Evolutionary conservation across 371 early-diverging fungal genomes (phyloP), one percentile per base, ranked within the genome.

Genomic region (Enteropsectra breve): DNA sequence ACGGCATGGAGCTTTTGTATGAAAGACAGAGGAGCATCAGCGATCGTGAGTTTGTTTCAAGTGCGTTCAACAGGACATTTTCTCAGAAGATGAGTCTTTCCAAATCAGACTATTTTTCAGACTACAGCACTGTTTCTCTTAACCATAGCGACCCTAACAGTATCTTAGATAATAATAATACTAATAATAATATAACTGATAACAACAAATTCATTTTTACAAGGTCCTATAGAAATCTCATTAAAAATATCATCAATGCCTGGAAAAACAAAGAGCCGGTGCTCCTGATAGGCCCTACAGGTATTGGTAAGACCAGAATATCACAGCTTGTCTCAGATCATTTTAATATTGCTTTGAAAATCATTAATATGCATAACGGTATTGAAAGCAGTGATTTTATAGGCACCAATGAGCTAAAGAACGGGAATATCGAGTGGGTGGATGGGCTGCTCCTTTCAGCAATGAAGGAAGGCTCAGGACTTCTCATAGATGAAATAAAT

Each of bases 401-500:
- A 23, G 99, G 99, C 85, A 55, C 54, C 34, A 73, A 66, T 69
- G 32, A n/a, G 21, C 53, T 77, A 33, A 90, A 86, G 84, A 60
- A 93, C 90, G 74, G 21, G 3, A 52, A 61, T 33, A 72, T 77
- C 15, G 34, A 34, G 23, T 81, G 74, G 74, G 70, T 58, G 48
- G 63, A 79, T 48, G 97, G 97, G 26, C 91, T 92, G 4, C 82
- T 99, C 38, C 86, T 93, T 11, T 85, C 86, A 72, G 86, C 94
- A 5, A 85, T 99, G 88, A 86, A 86, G 68, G 75, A 83, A n/a
- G 97, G 96, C n/a, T 83, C 87, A 28, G 78, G 86, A 59, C 93
- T 99, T 76, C 82, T 97, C 66, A 83, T 99, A 50, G 99, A 99
- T 83, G 99, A 99, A 84, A 95, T 99, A 11, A 94, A 96, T 18